Conservation (phyloP, 495 filamentous ascomycete species). For the Aspergillus sclerotiicarbonarius region DNA sequence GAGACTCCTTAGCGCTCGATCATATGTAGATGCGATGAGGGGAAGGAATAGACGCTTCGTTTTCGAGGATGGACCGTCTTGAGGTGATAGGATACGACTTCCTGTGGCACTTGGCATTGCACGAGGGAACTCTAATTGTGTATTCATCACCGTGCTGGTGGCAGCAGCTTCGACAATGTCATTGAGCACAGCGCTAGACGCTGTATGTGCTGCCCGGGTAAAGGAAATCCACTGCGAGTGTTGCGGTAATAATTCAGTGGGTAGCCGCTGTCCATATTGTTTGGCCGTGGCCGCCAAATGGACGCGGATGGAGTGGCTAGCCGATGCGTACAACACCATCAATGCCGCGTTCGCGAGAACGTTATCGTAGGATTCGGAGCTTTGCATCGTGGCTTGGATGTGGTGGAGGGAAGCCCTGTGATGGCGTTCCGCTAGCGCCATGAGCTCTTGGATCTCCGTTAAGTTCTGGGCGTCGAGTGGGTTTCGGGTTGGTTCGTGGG, state of each 20-base stretch:
- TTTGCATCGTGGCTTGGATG: slow-evolving; percentile 27
- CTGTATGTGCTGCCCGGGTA: slow-evolving; percentile 36
- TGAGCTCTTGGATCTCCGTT: slow-evolving; percentile 26
- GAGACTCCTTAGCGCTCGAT: slow-evolving; percentile 16
- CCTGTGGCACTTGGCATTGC: not conserved
- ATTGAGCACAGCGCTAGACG: slow-evolving; percentile 35
- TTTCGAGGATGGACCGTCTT: slow-evolving; percentile 21
- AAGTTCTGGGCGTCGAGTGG: slow-evolving; percentile 16
- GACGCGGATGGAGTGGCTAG: slow-evolving; percentile 36
- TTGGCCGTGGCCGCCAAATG: slow-evolving; percentile 32
- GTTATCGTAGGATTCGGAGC: slow-evolving; percentile 31
- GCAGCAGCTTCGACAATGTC: slow-evolving; percentile 13
- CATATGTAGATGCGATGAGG: slow-evolving; percentile 20
- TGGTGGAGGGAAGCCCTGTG: slow-evolving; percentile 34
- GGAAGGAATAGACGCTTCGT: slow-evolving; percentile 25
- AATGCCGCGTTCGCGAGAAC: slow-evolving; percentile 44
- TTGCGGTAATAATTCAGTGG: slow-evolving; percentile 27
- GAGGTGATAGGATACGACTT: slow-evolving; percentile 10
- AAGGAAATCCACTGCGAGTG: slow-evolving; percentile 42
- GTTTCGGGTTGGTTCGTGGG: slow-evolving; percentile 16
- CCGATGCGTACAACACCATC: slow-evolving; percentile 47
- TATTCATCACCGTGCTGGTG: not conserved
- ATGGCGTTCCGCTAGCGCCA: slow-evolving; percentile 30
- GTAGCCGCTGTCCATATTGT: slow-evolving; percentile 13
- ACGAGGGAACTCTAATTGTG: not conserved